These are phyloP conservation scores for Citrus trifoliata DNA, from an alignment of 345 rosid genomes.

Conservation along the genomic window DNA sequence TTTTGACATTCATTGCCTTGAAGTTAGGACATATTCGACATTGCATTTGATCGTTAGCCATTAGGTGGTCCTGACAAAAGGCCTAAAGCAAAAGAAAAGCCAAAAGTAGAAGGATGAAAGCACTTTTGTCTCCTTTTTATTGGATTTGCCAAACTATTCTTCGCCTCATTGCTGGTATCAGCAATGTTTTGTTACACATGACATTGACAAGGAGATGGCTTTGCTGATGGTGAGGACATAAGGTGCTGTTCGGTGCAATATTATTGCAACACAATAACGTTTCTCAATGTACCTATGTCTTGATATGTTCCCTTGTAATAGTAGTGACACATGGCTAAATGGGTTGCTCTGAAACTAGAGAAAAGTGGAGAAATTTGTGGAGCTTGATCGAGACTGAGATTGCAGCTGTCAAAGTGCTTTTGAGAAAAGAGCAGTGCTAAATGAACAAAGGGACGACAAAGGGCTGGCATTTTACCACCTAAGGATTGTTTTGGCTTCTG, in stretches of 20 bases:
- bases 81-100: background rate
- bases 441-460: too few species aligned
- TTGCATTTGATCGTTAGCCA: background rate
- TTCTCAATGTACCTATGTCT: too few species aligned
- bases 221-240: background rate
- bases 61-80: conserved; percentile 3
- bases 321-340: background rate
- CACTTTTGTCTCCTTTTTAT: background rate
- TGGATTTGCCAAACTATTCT: background rate
- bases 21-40: background rate
- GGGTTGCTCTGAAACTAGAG: background rate
- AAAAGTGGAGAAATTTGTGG: background rate
- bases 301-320: too few species aligned
- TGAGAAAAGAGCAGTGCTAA: background rate
- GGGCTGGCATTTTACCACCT: background rate
- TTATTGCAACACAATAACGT: background rate
- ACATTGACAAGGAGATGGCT: background rate
- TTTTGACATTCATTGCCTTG: conserved; percentile 8
- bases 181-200: too few species aligned
- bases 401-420: background rate
- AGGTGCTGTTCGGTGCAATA: too few species aligned
- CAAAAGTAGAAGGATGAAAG: background rate
- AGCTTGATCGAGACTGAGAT: background rate
- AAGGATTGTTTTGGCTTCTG: background rate
- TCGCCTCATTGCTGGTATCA: too few species aligned